Percentiles rank a stretch among this genome's conserved stretches.
Conservation (phyloP, 306 rosid genomes). For the Dalbergia cochinchinensis region DNA sequence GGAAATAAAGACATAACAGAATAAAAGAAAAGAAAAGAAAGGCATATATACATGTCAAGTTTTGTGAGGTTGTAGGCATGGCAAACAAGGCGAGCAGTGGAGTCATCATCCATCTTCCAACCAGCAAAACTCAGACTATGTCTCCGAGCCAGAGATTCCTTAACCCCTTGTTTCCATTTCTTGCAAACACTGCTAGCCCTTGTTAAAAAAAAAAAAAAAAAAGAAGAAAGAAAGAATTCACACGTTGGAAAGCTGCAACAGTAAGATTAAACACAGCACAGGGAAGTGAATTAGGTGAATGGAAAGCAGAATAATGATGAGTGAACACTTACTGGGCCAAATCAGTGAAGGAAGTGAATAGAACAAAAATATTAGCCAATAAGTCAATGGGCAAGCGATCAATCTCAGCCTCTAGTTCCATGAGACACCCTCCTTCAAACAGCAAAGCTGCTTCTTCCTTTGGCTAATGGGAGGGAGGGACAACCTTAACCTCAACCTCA, state of each 20-base stretch:
- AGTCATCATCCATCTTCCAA: constrained; percentile 93
- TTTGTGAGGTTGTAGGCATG: constrained; percentile 80
- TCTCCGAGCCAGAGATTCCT: constrained; percentile 72
- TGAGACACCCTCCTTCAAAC: not conserved
- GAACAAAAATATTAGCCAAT: constrained; percentile 73
- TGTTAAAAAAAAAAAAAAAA: constrained; percentile 13
- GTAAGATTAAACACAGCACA: not conserved
- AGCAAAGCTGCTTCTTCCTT: not conserved
- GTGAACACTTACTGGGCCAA: constrained; percentile 75
- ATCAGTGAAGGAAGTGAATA: constrained; percentile 84
- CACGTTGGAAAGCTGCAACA: not conserved
- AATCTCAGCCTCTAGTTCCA: constrained; percentile 69
- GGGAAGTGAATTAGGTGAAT: not conserved
- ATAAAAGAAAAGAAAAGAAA: not conserved
- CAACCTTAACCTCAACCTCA: not conserved
- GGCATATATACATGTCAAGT: constrained; percentile 65
- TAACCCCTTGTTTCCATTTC: constrained; percentile 92
- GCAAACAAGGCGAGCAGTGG: constrained; percentile 81
- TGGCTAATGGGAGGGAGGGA: not conserved
- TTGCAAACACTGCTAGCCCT: constrained; percentile 91
- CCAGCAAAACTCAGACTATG: constrained; percentile 81
- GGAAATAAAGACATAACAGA: not conserved
- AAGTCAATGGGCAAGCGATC: constrained; percentile 86
- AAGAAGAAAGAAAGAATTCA: too few species aligned
- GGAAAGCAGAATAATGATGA: not conserved